These are phyloP conservation scores for Paraphoma chrysanthemicola DNA, from an alignment of 2,329 filamentous ascomycete genomes.

Conservation along the genomic window DNA sequence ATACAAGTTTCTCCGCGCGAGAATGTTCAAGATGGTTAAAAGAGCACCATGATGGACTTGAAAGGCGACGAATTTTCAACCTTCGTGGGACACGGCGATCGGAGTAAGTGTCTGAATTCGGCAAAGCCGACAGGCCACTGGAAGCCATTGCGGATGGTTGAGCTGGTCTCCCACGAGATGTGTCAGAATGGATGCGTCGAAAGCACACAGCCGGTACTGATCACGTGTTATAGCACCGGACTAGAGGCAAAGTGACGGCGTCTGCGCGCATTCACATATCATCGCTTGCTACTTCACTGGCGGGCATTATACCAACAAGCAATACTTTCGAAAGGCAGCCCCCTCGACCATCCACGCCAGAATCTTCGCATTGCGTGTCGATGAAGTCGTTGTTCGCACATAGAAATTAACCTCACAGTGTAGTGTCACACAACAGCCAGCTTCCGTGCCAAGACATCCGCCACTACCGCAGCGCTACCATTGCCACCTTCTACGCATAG, in stretches of 20 bases:
- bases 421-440: background rate
- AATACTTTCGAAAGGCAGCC: too few species aligned
- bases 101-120: constrained; percentile 18
- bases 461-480: constrained; percentile 5
- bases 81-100: constrained; percentile 15
- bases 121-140: constrained; percentile 10
- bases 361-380: too few species aligned
- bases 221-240: too few species aligned
- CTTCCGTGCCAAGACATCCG: constrained; percentile 26
- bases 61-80: constrained; percentile 25
- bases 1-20: constrained; percentile 12
- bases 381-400: too few species aligned
- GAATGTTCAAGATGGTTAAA: background rate
- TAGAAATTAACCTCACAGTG: too few species aligned
- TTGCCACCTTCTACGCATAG: constrained; percentile 8
- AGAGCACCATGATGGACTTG: constrained; percentile 41
- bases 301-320: too few species aligned
- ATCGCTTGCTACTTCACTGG: too few species aligned
- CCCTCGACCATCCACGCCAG: too few species aligned
- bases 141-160: constrained; percentile 2
- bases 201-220: too few species aligned
- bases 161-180: constrained; percentile 8
- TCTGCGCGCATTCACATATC: too few species aligned
- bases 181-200: constrained; percentile 12
- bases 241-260: too few species aligned